These are phyloP conservation scores for Camillea tinctor DNA, from an alignment of 2,329 filamentous ascomycete genomes.

Conservation along the genomic window DNA sequence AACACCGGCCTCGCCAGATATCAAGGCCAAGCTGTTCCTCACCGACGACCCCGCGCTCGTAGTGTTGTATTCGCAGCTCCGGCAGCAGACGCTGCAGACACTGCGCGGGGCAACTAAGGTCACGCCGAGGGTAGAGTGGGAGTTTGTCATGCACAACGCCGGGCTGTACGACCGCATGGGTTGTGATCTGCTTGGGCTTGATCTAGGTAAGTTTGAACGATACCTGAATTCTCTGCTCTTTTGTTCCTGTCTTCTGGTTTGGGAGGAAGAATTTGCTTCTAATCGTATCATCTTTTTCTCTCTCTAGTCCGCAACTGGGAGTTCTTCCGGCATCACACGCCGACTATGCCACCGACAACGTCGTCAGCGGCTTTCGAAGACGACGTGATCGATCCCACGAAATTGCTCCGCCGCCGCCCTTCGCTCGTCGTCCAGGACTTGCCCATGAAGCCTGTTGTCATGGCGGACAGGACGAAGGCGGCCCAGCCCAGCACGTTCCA, in stretches of 20 bases:
- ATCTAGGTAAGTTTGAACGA: conserved; percentile 61
- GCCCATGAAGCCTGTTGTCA: conserved; percentile 41
- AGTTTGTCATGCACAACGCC: conserved; percentile 84
- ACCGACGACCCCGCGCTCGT: conserved; percentile 90
- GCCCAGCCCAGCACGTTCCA: conserved; percentile 76
- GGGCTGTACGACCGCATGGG: conserved; percentile 87
- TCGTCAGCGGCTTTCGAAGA: conserved; percentile 40
- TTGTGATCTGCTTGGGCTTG: conserved; percentile 83
- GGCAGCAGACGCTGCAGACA: conserved; percentile 78
- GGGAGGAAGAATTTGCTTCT: conserved; percentile 1
- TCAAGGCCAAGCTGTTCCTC: conserved; percentile 76
- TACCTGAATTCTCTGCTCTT: neutral
- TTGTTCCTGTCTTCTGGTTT: too few species aligned
- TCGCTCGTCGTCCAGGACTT: conserved; percentile 79
- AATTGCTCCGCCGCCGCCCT: conserved; percentile 67
- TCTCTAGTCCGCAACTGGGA: conserved; percentile 72
- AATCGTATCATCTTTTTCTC: neutral
- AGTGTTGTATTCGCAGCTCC: conserved; percentile 81
- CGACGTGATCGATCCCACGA: conserved; percentile 60
- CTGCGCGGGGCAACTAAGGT: conserved; percentile 82
- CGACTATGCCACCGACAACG: conserved; percentile 26
- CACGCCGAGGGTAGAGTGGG: conserved; percentile 77
- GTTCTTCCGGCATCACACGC: conserved; percentile 55
- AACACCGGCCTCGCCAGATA: conserved; percentile 64
- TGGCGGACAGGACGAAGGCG: conserved; percentile 42